phyloP scores from a whole-genome alignment of 345 rosid genomes.

The Sapria himalayana region DNA sequence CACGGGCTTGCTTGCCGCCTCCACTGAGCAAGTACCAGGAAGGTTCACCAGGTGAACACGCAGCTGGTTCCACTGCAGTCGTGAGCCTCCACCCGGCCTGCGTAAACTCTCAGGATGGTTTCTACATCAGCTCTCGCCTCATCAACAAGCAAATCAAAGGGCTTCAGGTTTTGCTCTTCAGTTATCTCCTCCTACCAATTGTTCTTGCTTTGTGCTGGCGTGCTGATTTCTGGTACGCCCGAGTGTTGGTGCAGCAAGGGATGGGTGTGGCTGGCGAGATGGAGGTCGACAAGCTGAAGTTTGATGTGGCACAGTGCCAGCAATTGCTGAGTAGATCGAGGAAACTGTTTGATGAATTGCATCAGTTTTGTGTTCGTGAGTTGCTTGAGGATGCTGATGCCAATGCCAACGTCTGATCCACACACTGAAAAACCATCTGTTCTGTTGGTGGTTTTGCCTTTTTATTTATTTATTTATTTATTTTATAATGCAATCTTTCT shows the following conservation, averaged over 20 bases:
- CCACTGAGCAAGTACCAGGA: slow-evolving; percentile 44
- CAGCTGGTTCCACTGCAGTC: slow-evolving; percentile 13
- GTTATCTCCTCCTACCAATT: too few relatives aligned
- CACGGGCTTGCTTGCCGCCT: slow-evolving; percentile 31
- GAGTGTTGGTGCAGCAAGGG: slow-evolving; percentile 17
- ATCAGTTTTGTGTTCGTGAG: slow-evolving; percentile 30
- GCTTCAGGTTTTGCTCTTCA: slow-evolving; percentile 54
- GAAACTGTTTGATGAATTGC: slow-evolving; percentile 37
- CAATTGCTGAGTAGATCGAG: slow-evolving; percentile 41
- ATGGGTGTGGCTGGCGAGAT: slow-evolving; percentile 43
- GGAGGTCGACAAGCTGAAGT: slow-evolving; percentile 45
- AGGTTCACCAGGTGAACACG: slow-evolving; percentile 19
- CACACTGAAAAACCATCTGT: too few relatives aligned
- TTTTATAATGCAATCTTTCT: too few relatives aligned
- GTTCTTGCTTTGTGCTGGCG: slow-evolving; percentile 1
- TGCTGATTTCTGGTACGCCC: not conserved
- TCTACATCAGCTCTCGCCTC: slow-evolving; percentile 21
- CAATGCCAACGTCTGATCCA: too few relatives aligned
- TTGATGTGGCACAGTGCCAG: slow-evolving; percentile 15
- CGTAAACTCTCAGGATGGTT: slow-evolving; percentile 10
- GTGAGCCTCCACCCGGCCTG: slow-evolving; percentile 20
- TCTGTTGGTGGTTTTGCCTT: too few relatives aligned
- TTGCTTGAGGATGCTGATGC: slow-evolving; percentile 22
- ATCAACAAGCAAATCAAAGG: slow-evolving; percentile 39
- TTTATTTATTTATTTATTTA: too few relatives aligned